Percentiles rank a stretch among this genome's conserved stretches.
Evolutionary conservation across 2,329 filamentous ascomycete genomes (phyloP).

Genomic region (Pseudopithomyces chartarum): DNA sequence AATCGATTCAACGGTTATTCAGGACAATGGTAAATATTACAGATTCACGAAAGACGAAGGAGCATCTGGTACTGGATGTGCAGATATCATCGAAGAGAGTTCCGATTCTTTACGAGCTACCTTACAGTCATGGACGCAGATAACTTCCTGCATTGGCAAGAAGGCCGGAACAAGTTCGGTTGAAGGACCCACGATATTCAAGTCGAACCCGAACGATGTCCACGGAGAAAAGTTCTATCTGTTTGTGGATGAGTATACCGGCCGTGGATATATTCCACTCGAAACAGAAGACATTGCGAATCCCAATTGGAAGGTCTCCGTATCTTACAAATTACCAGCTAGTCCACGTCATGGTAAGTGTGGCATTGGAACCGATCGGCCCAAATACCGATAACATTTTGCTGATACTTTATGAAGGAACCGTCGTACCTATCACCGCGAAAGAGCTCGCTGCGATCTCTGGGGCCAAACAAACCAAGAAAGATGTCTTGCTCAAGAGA

Average conservation of each 20-base stretch:
- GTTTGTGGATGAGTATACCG: constrained; percentile 60
- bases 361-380: not conserved
- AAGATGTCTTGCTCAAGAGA: not conserved
- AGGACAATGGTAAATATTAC: constrained; percentile 51
- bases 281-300: constrained; percentile 57
- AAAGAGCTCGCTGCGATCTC: constrained; percentile 48
- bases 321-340: constrained; percentile 52
- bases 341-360: constrained; percentile 56
- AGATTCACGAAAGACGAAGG: constrained; percentile 63
- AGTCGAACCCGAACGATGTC: constrained; percentile 55
- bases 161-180: constrained; percentile 56
- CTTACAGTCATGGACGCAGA: constrained; percentile 51
- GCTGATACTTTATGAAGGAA: constrained; percentile 23
- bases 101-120: constrained; percentile 50
- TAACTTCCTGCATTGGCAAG: constrained; percentile 56
- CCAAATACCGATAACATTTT: not conserved
- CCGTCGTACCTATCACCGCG: constrained; percentile 58
- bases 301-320: constrained; percentile 55
- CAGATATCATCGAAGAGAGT: constrained; percentile 60
- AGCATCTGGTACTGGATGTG: constrained; percentile 55
- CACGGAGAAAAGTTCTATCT: constrained; percentile 61
- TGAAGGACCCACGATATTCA: constrained; percentile 60
- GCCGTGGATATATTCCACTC: constrained; percentile 59
- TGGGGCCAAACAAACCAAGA: constrained; percentile 8
- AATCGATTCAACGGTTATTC: constrained; percentile 59